phyloP scores from a whole-genome alignment of 176 grass and related monocot species.

The Oryza officinalis region DNA sequence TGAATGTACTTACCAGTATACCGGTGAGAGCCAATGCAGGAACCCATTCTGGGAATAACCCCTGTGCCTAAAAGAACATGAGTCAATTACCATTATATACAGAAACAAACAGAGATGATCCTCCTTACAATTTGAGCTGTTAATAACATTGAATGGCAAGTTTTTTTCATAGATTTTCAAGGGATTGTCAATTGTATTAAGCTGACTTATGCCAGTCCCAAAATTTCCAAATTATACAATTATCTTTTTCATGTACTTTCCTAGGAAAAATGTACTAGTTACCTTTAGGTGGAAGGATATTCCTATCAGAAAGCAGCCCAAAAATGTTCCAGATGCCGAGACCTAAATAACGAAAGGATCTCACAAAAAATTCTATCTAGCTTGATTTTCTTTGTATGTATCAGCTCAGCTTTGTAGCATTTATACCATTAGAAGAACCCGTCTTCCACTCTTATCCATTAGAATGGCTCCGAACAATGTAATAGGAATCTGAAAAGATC shows the following conservation, averaged over 20 bases:
- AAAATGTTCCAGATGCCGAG: slow-evolving; percentile 71
- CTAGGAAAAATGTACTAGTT: slow-evolving; percentile 13
- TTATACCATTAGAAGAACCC: slow-evolving; percentile 74
- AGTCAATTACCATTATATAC: slow-evolving; percentile 26
- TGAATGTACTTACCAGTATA: slow-evolving; percentile 61
- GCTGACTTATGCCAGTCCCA: background rate
- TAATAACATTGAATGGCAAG: background rate
- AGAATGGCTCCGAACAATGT: slow-evolving; percentile 70
- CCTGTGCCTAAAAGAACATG: slow-evolving; percentile 50
- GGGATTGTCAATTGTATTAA: background rate
- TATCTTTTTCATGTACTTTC: background rate
- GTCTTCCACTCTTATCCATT: slow-evolving; percentile 82
- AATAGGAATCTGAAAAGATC: slow-evolving; percentile 68
- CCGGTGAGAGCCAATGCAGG: slow-evolving; percentile 65
- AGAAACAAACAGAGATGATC: background rate
- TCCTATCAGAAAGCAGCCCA: slow-evolving; percentile 65
- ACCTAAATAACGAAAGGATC: slow-evolving; percentile 52
- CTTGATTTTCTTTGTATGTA: slow-evolving; percentile 31
- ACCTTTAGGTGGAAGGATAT: slow-evolving; percentile 81
- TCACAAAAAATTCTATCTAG: slow-evolving; percentile 34
- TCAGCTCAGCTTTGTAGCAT: slow-evolving; percentile 33
- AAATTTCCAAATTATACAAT: background rate
- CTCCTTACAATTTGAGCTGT: background rate
- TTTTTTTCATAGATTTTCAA: background rate
- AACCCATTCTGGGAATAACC: slow-evolving; percentile 53